phyloP scores from a whole-genome alignment of 768 basidiomycete species.

The Solioccasus polychromus region DNA sequence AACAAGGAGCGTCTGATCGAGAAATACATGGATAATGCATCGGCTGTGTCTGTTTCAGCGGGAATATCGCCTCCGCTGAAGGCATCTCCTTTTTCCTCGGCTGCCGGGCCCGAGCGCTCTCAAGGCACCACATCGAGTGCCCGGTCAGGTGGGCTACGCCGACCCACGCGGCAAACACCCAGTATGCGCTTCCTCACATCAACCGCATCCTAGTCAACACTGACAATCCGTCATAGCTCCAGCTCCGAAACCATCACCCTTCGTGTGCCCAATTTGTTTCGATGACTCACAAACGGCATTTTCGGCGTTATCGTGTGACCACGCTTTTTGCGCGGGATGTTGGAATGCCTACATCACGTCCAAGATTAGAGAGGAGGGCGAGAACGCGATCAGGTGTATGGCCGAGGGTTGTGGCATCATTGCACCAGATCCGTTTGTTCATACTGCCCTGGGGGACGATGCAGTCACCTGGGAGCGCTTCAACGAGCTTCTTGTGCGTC shows the following conservation, averaged over 20 bases:
- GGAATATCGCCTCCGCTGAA: constrained; percentile 52
- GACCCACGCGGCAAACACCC: constrained; percentile 29
- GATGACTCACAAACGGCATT: constrained; percentile 70
- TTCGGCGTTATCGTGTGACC: constrained; percentile 76
- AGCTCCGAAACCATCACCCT: constrained; percentile 43
- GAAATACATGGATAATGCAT: constrained; percentile 93
- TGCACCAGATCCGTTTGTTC: constrained; percentile 62
- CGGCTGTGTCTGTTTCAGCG: constrained; percentile 66
- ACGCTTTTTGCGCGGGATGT: constrained; percentile 79
- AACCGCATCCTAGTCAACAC: not conserved
- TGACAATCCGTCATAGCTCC: constrained; percentile 13
- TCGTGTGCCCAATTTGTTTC: constrained; percentile 94
- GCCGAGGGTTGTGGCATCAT: constrained; percentile 69
- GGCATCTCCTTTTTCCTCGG: constrained; percentile 18
- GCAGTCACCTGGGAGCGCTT: constrained; percentile 62
- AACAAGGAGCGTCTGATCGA: constrained; percentile 96
- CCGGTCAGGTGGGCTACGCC: constrained; percentile 25
- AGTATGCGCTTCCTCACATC: constrained; percentile 9
- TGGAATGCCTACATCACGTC: constrained; percentile 78
- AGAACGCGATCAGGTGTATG: constrained; percentile 75
- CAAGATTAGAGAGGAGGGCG: constrained; percentile 83
- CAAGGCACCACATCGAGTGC: constrained; percentile 26
- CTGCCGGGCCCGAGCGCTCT: constrained; percentile 32
- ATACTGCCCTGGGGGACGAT: constrained; percentile 54
- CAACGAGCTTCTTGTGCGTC: constrained; percentile 82